Conservation (phyloP, 352 stramenopile species). For the Lagenidium giganteum region DNA sequence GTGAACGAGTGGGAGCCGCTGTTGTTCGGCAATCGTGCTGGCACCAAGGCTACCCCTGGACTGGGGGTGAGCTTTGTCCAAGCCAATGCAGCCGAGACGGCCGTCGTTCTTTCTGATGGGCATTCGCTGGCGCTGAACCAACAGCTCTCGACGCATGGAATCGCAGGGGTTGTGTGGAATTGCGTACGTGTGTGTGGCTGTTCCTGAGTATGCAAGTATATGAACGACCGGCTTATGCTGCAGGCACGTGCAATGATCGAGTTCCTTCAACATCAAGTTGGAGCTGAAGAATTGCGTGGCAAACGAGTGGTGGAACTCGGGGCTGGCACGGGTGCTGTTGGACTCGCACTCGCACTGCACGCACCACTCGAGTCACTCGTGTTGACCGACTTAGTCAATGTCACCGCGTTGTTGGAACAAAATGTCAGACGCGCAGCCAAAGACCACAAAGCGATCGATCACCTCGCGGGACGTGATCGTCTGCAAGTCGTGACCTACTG, state of each 20-base stretch:
- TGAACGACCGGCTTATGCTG: no score
- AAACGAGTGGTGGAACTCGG: conserved; percentile 51
- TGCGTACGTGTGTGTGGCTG: conserved; percentile 29
- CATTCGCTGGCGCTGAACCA: conserved; percentile 28
- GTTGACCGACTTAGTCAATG: conserved; percentile 46
- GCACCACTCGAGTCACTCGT: conserved; percentile 25
- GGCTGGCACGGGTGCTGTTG: conserved; percentile 44
- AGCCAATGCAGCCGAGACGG: conserved; percentile 36
- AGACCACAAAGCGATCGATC: no score
- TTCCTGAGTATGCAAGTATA: conserved; percentile 6
- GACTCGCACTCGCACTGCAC: conserved; percentile 28
- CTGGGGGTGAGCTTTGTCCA: conserved; percentile 58
- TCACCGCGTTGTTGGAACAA: conserved; percentile 33
- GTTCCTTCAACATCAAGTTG: conserved; percentile 31
- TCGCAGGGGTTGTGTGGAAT: conserved; percentile 74
- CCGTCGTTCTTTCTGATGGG: conserved; percentile 10
- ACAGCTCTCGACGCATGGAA: conserved; percentile 36
- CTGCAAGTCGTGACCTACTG: conserved; percentile 23
- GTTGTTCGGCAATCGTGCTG: conserved; percentile 13
- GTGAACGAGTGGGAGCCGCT: conserved; percentile 26
- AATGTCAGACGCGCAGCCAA: conserved; percentile 30
- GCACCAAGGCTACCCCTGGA: conserved; percentile 5
- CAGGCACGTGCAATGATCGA: conserved; percentile 40
- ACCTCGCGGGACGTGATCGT: conserved; percentile 7
- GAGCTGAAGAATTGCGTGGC: conserved; percentile 18